Evolutionary conservation across 495 filamentous ascomycete genomes (phyloP), one percentile per base, ranked within the genome.

Genomic region (Penicillium fimorum): DNA sequence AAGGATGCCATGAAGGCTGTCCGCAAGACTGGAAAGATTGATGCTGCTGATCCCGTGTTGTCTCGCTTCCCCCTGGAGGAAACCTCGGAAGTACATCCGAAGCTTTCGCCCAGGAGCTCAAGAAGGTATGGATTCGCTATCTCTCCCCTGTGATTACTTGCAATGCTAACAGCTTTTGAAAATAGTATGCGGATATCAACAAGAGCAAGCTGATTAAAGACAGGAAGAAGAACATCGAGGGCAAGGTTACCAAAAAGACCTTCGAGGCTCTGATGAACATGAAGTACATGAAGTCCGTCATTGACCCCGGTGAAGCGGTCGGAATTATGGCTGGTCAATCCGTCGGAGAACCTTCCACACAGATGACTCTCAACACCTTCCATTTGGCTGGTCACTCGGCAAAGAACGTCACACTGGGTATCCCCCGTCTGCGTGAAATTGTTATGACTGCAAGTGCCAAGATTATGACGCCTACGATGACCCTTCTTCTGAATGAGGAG

Each of bases 341-440:
- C 35, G 85, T 99, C 47, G 94, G 94, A 64, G 95, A 97, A 70
- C 94, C 95, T 9, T 96, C 91, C 15, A 99, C 94, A 12, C 94
- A 99, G 71, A 97, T 99, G 95, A 99, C 94, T n/a, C 75, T 98
- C 49, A 98, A 98, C 69, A 98, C 94, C 25, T 98, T 98, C 85
- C 94, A 99, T 82, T 90, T 99, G 82, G 94, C 94, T 65, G 94
- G 94, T 69, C 95, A 97, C 79, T 89, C 92, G 22, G 87, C 95
- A 18, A 97, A 96, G 82, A 99, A 99, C 81, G 94, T 99, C 64
- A 99, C 94, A 4, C 82, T 97, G 22, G 94, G 94, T 89, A 97
- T 99, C 68, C 94, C 94, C 47, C 89, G 94, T 70, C 81, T 99
- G 24, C 82, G 94, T 70, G 94, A 99, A 84, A 97, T 99, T 69